Conservation (phyloP, 306 rosid species). For the Lablab purpureus region DNA sequence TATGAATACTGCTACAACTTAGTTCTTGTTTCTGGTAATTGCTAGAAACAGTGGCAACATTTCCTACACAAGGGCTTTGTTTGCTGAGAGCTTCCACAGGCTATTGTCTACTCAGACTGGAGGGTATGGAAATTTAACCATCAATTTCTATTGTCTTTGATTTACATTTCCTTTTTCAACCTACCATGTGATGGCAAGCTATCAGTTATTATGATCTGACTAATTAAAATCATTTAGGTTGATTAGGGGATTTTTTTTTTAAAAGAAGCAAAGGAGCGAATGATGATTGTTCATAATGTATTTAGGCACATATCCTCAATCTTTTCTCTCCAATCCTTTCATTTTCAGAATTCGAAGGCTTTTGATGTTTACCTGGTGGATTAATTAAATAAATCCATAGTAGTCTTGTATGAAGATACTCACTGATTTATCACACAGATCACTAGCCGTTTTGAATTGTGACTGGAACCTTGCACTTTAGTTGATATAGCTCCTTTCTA, state of each 20-base stretch:
- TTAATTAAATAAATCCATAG: background rate
- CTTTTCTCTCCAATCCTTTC: background rate
- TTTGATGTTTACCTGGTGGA: background rate
- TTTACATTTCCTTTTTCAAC: background rate
- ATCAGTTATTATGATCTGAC: background rate
- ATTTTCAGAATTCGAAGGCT: constrained; percentile 4
- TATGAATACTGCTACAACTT: constrained; percentile 23
- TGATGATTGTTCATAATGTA: background rate
- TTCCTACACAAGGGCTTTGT: constrained; percentile 49
- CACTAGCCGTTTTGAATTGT: background rate
- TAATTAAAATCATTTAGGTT: background rate
- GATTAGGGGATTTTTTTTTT: background rate
- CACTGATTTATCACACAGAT: background rate
- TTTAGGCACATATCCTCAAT: background rate
- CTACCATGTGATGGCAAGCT: background rate
- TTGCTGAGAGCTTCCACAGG: constrained; percentile 60
- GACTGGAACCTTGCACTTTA: background rate
- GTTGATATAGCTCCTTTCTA: background rate
- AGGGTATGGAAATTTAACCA: constrained; percentile 48
- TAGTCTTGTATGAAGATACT: background rate
- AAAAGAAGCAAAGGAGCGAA: constrained; percentile 1
- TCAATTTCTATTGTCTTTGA: background rate
- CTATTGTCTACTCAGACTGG: constrained; percentile 53
- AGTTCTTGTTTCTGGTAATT: constrained; percentile 36
- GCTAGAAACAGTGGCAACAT: constrained; percentile 50